Conservation (phyloP, 2,329 filamentous ascomycete genomes). For the Penicillium aurantiogriseum region DNA sequence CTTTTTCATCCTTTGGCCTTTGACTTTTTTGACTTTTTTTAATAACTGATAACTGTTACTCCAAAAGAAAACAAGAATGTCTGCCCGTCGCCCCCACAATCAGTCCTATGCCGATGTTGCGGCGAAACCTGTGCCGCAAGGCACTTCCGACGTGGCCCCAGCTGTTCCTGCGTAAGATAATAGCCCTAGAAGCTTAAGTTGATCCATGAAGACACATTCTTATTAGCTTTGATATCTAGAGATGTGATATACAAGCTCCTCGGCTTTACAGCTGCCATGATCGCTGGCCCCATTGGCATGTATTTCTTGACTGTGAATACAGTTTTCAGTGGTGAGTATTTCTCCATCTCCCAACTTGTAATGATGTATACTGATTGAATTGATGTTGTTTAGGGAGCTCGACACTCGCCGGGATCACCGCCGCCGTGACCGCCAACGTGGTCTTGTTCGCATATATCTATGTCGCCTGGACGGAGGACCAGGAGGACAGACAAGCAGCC, state of each 20-base stretch:
- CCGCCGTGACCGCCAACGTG: slow-evolving; percentile 86
- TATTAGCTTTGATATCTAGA: slow-evolving; percentile 46
- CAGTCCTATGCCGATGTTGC: slow-evolving; percentile 31
- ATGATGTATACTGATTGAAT: not conserved
- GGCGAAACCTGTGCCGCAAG: slow-evolving; percentile 36
- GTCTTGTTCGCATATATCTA: slow-evolving; percentile 88
- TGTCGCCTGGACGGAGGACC: slow-evolving; percentile 87
- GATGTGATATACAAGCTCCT: slow-evolving; percentile 88
- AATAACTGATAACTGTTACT: not conserved
- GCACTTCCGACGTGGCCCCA: slow-evolving; percentile 72
- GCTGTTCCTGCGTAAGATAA: slow-evolving; percentile 73
- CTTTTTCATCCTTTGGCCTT: not conserved
- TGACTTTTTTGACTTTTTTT: too few relatives aligned
- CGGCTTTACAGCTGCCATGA: slow-evolving; percentile 88
- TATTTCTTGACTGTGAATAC: slow-evolving; percentile 80
- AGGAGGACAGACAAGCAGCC: slow-evolving; percentile 69
- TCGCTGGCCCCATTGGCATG: slow-evolving; percentile 78
- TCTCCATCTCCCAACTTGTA: not conserved
- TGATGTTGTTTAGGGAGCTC: slow-evolving; percentile 68
- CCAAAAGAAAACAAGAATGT: slow-evolving; percentile 22
- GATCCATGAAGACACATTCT: not conserved
- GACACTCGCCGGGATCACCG: slow-evolving; percentile 79
- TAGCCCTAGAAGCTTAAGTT: not conserved
- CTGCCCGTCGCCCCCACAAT: slow-evolving; percentile 31
- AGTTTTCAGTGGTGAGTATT: slow-evolving; percentile 68